Percentiles rank a stretch among this genome's conserved stretches.
Evolutionary conservation across 2,329 filamentous ascomycete genomes (phyloP).

Genomic region (Colletotrichum sp.): DNA sequence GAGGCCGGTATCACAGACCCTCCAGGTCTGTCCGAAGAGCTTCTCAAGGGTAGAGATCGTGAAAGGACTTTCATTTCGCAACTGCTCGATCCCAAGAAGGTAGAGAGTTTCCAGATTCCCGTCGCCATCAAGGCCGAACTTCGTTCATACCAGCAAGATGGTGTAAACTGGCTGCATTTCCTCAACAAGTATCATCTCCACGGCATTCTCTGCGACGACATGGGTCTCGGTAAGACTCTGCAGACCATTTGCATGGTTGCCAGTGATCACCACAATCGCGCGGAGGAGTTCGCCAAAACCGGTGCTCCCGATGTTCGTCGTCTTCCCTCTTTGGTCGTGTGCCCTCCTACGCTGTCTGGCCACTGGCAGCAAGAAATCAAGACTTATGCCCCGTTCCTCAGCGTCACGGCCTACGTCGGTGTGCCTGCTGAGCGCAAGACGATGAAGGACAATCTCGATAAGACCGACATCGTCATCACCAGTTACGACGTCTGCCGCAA

Average conservation of each 20-base stretch:
- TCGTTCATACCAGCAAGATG: conserved; percentile 96
- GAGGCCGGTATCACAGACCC: conserved; percentile 98
- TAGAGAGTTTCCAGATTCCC: conserved; percentile 90
- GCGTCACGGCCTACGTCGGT: conserved; percentile 88
- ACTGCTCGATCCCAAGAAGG: conserved; percentile 95
- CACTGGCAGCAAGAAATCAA: conserved; percentile 99
- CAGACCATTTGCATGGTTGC: conserved; percentile 98
- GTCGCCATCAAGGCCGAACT: conserved; percentile 97
- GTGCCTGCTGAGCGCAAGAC: conserved; percentile 80
- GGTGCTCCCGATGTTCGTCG: conserved; percentile 77
- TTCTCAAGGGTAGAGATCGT: conserved; percentile 88
- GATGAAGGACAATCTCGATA: conserved; percentile 71
- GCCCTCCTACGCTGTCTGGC: conserved; percentile 92
- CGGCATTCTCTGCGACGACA: conserved; percentile 97
- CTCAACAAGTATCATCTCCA: conserved; percentile 98
- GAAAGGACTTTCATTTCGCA: conserved; percentile 97
- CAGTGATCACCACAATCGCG: conserved; percentile 93
- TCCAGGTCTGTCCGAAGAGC: conserved; percentile 85
- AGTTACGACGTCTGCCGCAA: conserved; percentile 99
- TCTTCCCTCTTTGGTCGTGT: conserved; percentile 92
- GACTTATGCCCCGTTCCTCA: conserved; percentile 93
- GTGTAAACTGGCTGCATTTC: conserved; percentile 98
- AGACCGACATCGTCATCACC: conserved; percentile 92
- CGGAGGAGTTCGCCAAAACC: conserved; percentile 87
- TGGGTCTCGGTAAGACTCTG: conserved; percentile 97